phyloP scores from a whole-genome alignment of 1,284 basidiomycete species.

The Grifola frondosa region DNA sequence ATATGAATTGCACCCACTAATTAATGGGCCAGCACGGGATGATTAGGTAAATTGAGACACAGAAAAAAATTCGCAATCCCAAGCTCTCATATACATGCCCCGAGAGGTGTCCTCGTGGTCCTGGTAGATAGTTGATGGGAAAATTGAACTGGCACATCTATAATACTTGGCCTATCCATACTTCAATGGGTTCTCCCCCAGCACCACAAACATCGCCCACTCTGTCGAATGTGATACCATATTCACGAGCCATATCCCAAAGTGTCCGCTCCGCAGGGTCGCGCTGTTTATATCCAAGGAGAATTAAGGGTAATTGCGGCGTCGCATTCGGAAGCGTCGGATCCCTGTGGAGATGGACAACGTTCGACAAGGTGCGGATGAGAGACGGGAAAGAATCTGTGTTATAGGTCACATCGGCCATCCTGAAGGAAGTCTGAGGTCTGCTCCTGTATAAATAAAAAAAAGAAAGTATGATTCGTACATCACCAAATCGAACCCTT shows the following conservation, averaged over 20 bases:
- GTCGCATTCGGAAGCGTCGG: background rate
- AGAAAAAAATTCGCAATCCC: too few species aligned
- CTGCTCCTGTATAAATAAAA: background rate
- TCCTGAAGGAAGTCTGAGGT: slow-evolving; percentile 49
- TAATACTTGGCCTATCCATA: slow-evolving; percentile 54
- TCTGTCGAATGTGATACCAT: slow-evolving; percentile 52
- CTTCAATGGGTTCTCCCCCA: slow-evolving; percentile 63
- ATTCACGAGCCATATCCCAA: slow-evolving; percentile 54
- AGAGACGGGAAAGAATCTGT: slow-evolving; percentile 77
- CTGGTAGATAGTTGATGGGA: too few species aligned
- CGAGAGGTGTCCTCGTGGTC: too few species aligned
- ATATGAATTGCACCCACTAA: too few species aligned
- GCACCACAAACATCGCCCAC: slow-evolving; percentile 56
- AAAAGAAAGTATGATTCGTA: slow-evolving; percentile 28
- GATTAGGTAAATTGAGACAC: too few species aligned
- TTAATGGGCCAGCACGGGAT: too few species aligned
- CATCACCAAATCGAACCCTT: slow-evolving; percentile 58
- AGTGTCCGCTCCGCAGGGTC: slow-evolving; percentile 70
- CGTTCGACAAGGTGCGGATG: slow-evolving; percentile 49
- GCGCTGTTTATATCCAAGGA: slow-evolving; percentile 84
- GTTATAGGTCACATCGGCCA: slow-evolving; percentile 91
- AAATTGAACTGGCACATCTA: too few species aligned
- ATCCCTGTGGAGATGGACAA: slow-evolving; percentile 35
- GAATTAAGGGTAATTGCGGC: slow-evolving; percentile 43
- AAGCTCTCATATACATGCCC: too few species aligned